phyloP scores from a whole-genome alignment of 2,329 filamentous ascomycete genomes.

The Alternaria conjuncta region DNA sequence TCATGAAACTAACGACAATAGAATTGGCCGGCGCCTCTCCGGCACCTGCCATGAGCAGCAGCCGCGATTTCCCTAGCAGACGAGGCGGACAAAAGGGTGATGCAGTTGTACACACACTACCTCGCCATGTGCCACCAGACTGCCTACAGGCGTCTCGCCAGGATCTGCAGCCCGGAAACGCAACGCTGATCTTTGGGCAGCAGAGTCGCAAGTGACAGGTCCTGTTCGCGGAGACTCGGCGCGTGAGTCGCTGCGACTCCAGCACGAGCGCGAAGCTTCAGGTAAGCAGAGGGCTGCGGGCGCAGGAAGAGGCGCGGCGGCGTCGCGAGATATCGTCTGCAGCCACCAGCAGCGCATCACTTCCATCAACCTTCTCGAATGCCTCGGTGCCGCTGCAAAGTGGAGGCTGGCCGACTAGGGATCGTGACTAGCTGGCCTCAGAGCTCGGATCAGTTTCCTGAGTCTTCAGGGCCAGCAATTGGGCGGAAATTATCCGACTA shows the following conservation, averaged over 20 bases:
- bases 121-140: constrained; percentile 10
- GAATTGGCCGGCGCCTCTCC: constrained; percentile 17
- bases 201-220: constrained; percentile 5
- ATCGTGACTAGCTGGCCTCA: constrained; percentile 16
- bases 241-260: background rate
- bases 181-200: constrained; percentile 14
- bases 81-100: constrained; percentile 20
- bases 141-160: constrained; percentile 11
- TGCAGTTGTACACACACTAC: constrained; percentile 13
- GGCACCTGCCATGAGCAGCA: constrained; percentile 15
- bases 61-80: constrained; percentile 17
- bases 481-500: constrained; percentile 35
- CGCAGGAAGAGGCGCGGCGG: background rate
- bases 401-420: constrained; percentile 19
- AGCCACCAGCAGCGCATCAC: constrained; percentile 36
- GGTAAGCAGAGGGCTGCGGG: background rate
- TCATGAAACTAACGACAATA: constrained; percentile 11
- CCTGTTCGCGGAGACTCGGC: background rate
- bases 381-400: constrained; percentile 19
- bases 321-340: background rate
- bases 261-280: background rate
- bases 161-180: constrained; percentile 9
- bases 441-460: constrained; percentile 27
- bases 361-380: constrained; percentile 46
- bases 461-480: constrained; percentile 26